A percentile compares a stretch with the other conserved stretches of the same genome.
phyloP scores from a whole-genome alignment of 441 rosid genomes.

The Pelargonium australe region DNA sequence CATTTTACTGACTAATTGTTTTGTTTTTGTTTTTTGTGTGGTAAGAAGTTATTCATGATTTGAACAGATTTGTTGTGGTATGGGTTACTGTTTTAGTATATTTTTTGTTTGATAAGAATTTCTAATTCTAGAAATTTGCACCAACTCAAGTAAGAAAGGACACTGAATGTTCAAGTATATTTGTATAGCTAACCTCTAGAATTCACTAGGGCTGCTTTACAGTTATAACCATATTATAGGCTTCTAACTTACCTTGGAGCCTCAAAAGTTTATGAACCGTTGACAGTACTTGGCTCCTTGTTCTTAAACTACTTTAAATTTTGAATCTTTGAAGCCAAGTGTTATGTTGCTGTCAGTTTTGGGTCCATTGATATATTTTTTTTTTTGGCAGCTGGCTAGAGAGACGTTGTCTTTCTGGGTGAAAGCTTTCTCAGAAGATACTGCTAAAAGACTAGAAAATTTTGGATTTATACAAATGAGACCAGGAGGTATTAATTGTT shows the following conservation, averaged over 20 bases:
- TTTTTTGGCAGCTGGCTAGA: constrained; percentile 70
- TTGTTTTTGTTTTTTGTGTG: not conserved
- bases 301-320: not conserved
- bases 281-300: constrained; percentile 2
- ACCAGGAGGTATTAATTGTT: constrained; percentile 75
- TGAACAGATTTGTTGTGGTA: not conserved
- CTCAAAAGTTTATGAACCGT: not conserved
- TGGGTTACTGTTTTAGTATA: not conserved
- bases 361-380: constrained; percentile 1
- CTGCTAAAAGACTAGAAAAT: constrained; percentile 95
- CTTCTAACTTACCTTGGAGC: not conserved
- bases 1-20: not conserved
- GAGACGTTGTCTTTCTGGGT: constrained; percentile 98
- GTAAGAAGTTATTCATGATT: not conserved
- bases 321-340: not conserved
- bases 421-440: constrained; percentile 96
- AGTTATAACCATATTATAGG: not conserved
- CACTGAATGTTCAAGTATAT: not conserved
- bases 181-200: not conserved
- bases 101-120: not conserved
- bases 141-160: not conserved
- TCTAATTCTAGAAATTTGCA: not conserved
- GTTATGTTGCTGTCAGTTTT: not conserved
- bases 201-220: not conserved
- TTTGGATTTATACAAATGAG: constrained; percentile 92